Evolutionary conservation across 306 rosid genomes (phyloP), one percentile per base, ranked within the genome.

Genomic region (Lagenaria siceraria): DNA sequence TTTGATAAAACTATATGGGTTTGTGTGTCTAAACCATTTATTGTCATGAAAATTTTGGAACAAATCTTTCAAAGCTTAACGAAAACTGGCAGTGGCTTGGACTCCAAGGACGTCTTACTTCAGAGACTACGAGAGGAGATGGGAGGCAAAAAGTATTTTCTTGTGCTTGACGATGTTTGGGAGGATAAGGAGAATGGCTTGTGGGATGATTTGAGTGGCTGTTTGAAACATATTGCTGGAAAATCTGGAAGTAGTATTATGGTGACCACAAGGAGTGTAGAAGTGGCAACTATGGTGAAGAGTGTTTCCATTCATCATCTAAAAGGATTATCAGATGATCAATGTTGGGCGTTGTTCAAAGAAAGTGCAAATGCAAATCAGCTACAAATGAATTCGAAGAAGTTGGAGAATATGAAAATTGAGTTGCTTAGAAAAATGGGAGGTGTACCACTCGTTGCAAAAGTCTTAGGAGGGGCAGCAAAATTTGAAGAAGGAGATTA

Each of bases 151-250:
- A 81, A 42, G 18, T 81, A 59, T 15, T 43, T 77, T 29, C 75
- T 71, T 10, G 68, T 81, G 21, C 69, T 78, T 0, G 84, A 81
- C 19, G 84, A 82, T 82, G 70, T 78, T 9, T 82, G 81, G n/a
- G n/a, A n/a, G 84, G 73, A 78, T 4, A 76, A 82, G 12, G n/a
- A 27, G n/a, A 0, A 0, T 0, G 0, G 0, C 0, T 35, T 46
- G 40, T 82, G 79, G 84, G 6, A 52, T 0, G 24, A 38, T 0
- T 29, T 80, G 1, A 8, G 48, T 8, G 1, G 48, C 13, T 42
- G 48, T 42, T 42, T 42, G 48, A 42, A 42, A 42, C 12, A 42
- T 8, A 8, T 42, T 8, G 48, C 48, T 42, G 48, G 48, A 42
- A 42, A 42, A 42, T 2, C 12, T 42, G 48, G 48, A 42, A 42